Conservation (phyloP, 495 filamentous ascomycete species). For the Penicillium waksmanii region DNA sequence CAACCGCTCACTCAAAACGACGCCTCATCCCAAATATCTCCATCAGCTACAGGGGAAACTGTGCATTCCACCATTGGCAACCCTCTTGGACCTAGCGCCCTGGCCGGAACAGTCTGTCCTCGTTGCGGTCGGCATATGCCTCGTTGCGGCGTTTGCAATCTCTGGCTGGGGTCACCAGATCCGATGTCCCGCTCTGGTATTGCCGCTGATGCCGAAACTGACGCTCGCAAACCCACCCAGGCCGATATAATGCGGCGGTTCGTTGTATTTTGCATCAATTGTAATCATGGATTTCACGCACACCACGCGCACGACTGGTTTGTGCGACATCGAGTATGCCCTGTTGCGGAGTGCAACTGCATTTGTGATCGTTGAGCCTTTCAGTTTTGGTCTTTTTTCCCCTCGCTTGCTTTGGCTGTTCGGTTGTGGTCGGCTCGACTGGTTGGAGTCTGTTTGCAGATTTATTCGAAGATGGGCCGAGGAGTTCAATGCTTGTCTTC, state of each 20-base stretch:
- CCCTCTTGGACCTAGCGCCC: slow-evolving; percentile 38
- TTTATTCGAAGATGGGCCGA: slow-evolving; percentile 3
- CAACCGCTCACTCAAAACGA: slow-evolving; percentile 51
- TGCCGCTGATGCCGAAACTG: slow-evolving; percentile 50
- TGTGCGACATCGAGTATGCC: slow-evolving; percentile 74
- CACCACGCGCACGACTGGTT: slow-evolving; percentile 93
- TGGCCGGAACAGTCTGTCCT: slow-evolving; percentile 70
- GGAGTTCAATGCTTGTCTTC: slow-evolving; percentile 9
- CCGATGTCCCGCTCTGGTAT: slow-evolving; percentile 61
- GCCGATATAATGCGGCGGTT: slow-evolving; percentile 51
- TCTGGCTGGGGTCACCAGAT: slow-evolving; percentile 81
- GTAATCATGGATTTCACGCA: slow-evolving; percentile 87
- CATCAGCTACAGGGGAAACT: slow-evolving; percentile 35
- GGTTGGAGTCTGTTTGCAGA: background rate
- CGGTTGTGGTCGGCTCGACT: background rate
- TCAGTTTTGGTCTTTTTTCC: background rate
- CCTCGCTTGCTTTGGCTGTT: background rate
- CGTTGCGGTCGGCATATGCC: slow-evolving; percentile 86
- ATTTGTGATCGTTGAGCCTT: slow-evolving; percentile 60
- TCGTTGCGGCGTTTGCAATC: slow-evolving; percentile 84
- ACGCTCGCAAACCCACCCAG: slow-evolving; percentile 31
- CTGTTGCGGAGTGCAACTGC: slow-evolving; percentile 87
- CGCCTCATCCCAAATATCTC: slow-evolving; percentile 40
- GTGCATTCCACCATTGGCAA: slow-evolving; percentile 44
- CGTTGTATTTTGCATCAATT: slow-evolving; percentile 83